Evolutionary conservation across 1,284 basidiomycete species (phyloP).

Genomic region (Psilocybe mexicana): DNA sequence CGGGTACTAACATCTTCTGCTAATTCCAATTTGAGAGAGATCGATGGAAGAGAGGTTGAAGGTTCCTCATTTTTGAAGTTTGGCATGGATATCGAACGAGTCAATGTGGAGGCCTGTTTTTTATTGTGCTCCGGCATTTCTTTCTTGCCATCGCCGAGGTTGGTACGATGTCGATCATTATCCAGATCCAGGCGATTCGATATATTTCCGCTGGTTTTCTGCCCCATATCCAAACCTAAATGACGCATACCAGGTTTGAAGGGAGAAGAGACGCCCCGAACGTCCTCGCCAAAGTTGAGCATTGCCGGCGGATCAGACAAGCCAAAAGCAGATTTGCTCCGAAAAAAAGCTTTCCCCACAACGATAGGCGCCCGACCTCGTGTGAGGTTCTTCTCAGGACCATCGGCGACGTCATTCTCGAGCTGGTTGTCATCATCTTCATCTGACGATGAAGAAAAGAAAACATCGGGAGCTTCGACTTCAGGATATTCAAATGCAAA

Average conservation of each 20-base stretch:
- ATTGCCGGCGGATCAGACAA: neutral
- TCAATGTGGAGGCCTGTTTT: neutral
- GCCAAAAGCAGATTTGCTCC: neutral
- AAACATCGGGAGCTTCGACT: slow-evolving; percentile 12
- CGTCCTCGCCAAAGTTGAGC: slow-evolving; percentile 17
- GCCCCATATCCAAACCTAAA: neutral
- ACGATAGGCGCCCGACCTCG: slow-evolving; percentile 1
- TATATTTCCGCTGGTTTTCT: neutral
- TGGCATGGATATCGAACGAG: slow-evolving; percentile 1
- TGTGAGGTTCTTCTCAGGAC: neutral
- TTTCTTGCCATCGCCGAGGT: neutral
- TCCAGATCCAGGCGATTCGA: neutral
- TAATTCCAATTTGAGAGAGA: neutral
- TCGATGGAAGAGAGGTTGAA: neutral
- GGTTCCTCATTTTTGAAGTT: neutral
- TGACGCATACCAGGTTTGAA: neutral
- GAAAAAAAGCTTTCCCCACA: neutral
- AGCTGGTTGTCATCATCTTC: slow-evolving; percentile 6
- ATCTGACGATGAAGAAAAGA: slow-evolving; percentile 15
- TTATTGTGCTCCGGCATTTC: neutral
- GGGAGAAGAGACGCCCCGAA: slow-evolving; percentile 20
- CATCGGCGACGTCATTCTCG: neutral
- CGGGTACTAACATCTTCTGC: neutral
- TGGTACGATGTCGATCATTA: neutral
- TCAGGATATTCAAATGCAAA: slow-evolving; percentile 9